These are phyloP conservation scores for Echium plantagineum DNA, from an alignment of 257 asterid genomes.

Conservation along the genomic window DNA sequence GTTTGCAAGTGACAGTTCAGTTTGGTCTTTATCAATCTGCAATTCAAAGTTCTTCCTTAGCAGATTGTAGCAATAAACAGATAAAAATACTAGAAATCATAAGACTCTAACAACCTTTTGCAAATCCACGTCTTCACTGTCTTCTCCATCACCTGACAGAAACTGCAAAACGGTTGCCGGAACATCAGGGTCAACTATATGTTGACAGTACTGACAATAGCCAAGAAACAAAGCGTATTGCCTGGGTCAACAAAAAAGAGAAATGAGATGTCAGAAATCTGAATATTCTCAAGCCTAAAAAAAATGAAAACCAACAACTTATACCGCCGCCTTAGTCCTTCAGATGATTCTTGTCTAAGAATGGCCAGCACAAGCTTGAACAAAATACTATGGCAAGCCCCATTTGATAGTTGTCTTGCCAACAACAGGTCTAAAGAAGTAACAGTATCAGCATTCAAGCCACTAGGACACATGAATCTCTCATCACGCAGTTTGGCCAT, in stretches of 20 bases:
- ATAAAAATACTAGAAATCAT: neutral
- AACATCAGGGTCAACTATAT: conserved; percentile 82
- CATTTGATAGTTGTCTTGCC: conserved; percentile 68
- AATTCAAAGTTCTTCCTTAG: conserved; percentile 1
- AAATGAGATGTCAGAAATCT: conserved; percentile 11
- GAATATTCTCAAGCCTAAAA: conserved; percentile 10
- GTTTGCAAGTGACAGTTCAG: conserved; percentile 67
- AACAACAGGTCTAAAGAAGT: conserved; percentile 64
- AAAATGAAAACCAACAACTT: conserved; percentile 6
- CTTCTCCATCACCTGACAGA: conserved; percentile 64
- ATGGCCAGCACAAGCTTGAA: conserved; percentile 84
- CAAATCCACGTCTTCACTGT: conserved; percentile 61
- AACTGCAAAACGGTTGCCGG: conserved; percentile 61
- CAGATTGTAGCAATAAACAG: neutral
- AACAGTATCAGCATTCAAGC: conserved; percentile 56
- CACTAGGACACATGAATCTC: conserved; percentile 64
- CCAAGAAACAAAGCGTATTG: conserved; percentile 94
- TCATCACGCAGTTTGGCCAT: conserved; percentile 94
- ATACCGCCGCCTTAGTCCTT: conserved; percentile 92
- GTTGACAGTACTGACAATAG: conserved; percentile 90
- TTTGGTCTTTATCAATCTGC: conserved; percentile 83
- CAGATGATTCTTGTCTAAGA: conserved; percentile 84
- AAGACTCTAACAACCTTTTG: conserved; percentile 50
- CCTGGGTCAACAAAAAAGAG: conserved; percentile 37
- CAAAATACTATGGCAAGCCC: conserved; percentile 78